Conservation (phyloP, 371 early-diverging fungal genomes). For the Fennellomyces sp. region DNA sequence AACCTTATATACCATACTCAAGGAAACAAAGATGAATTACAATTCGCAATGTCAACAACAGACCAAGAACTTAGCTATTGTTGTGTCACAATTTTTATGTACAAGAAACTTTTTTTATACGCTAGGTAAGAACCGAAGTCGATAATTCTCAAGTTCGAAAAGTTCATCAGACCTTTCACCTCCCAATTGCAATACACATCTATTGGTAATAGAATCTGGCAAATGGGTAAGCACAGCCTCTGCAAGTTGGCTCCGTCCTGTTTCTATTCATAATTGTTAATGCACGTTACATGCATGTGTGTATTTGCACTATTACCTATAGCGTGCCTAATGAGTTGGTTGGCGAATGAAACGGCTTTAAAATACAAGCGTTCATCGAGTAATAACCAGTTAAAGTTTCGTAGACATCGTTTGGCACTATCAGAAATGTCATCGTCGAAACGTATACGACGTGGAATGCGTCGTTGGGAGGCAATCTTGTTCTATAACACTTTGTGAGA, state of each 20-base stretch:
- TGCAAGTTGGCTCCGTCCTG: background rate
- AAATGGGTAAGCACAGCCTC: background rate
- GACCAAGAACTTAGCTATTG: too few species aligned
- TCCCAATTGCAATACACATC: background rate
- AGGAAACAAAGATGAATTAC: too few species aligned
- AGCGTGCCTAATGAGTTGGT: slow-evolving; percentile 2
- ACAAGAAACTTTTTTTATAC: too few species aligned
- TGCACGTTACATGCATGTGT: background rate
- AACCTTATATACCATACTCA: too few species aligned
- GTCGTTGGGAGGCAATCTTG: background rate
- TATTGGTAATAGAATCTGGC: background rate
- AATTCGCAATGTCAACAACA: too few species aligned
- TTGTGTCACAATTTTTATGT: background rate
- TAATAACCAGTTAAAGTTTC: slow-evolving; percentile 5
- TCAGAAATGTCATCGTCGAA: slow-evolving; percentile 1
- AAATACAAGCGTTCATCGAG: slow-evolving; percentile 3
- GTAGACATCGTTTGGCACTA: slow-evolving; percentile 3
- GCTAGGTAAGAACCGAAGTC: background rate
- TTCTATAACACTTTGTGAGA: too few species aligned
- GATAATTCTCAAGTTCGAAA: background rate
- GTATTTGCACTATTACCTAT: background rate
- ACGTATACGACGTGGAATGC: background rate
- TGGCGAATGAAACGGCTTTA: background rate
- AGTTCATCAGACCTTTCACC: background rate
- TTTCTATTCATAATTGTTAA: background rate